These are phyloP conservation scores for Rhododendron mucronatum DNA, from an alignment of 148 eudicot genomes.

Conservation along the genomic window DNA sequence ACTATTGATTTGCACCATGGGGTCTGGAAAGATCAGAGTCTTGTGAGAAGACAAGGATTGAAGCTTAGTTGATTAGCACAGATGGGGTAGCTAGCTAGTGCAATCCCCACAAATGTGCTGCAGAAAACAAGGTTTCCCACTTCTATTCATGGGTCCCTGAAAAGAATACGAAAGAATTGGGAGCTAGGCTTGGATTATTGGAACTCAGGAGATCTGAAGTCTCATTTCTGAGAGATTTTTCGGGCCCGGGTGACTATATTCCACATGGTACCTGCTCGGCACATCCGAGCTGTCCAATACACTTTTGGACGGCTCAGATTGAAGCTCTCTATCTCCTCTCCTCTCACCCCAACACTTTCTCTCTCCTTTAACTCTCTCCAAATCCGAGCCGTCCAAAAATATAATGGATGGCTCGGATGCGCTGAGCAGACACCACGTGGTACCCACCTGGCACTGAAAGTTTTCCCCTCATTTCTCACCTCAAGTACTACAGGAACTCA, in stretches of 20 bases:
- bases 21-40: conserved; percentile 4
- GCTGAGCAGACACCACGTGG: too few relatives aligned
- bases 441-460: too few relatives aligned
- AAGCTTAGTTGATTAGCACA: conserved; percentile 4
- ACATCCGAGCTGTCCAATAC: too few relatives aligned
- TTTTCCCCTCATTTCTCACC: background rate
- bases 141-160: conserved; percentile 12
- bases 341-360: too few relatives aligned
- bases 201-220: background rate
- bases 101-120: conserved; percentile 16
- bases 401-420: too few relatives aligned
- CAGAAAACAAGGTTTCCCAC: conserved; percentile 12
- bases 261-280: too few relatives aligned
- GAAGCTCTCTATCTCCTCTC: too few relatives aligned
- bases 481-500: background rate
- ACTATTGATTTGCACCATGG: conserved; percentile 5
- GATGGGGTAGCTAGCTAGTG: background rate
- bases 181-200: background rate
- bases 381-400: too few relatives aligned
- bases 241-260: too few relatives aligned
- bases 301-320: too few relatives aligned
- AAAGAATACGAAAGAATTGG: conserved; percentile 7
- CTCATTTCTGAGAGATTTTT: too few relatives aligned
- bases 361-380: too few relatives aligned
- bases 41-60: conserved; percentile 7